Evolutionary conservation across 345 rosid species (phyloP), one percentile per base, ranked within the genome.

Genomic region (Aurinia saxatilis): DNA sequence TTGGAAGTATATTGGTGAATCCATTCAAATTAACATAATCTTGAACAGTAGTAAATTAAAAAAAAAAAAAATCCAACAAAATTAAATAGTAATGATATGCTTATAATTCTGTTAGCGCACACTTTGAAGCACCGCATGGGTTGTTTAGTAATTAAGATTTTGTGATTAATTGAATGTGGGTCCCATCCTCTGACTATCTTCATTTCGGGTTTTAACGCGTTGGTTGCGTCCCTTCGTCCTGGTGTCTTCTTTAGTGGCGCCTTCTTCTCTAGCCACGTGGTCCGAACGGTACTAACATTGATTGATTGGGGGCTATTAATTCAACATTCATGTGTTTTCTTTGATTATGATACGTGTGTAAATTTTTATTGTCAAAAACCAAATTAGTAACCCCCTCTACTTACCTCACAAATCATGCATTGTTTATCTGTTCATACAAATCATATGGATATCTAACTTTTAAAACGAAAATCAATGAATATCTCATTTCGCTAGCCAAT

Each of bases 251-350:
- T 12, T 17, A 8, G 57, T 67, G 57, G 37, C 52, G 50, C 1
- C 59, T 14, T 33, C 17, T 33, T 40, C 35, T 15, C 37, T 59
- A 17, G 45, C 31, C 67, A 60, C 73, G 73, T 68, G 60, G 54
- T 15, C n/a, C 14, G 29, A 51, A 40, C 50, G 19, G 14, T 38
- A 30, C 58, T 27, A 40, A 39, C 31, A 27, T 67, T 67, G 8
- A n/a, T n/a, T n/a, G n/a, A n/a, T n/a, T n/a, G n/a, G n/a, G n/a
- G 15, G 34, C 45, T 42, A 21, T 60, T 51, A 37, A 37, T 50
- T 34, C 50, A 49, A 31, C 50, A 8, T 21, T 42, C 60, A 59
- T 50, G 39, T 68, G 60, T 15, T 41, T 40, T 23, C 9, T 41
- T 59, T 58, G 59, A 58, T 15, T 39, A 36, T 34, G 13, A 5